Base-by-base conservation (phyloP, 1,284 basidiomycete genomes). In the Trichosporon ovoides region DNA sequence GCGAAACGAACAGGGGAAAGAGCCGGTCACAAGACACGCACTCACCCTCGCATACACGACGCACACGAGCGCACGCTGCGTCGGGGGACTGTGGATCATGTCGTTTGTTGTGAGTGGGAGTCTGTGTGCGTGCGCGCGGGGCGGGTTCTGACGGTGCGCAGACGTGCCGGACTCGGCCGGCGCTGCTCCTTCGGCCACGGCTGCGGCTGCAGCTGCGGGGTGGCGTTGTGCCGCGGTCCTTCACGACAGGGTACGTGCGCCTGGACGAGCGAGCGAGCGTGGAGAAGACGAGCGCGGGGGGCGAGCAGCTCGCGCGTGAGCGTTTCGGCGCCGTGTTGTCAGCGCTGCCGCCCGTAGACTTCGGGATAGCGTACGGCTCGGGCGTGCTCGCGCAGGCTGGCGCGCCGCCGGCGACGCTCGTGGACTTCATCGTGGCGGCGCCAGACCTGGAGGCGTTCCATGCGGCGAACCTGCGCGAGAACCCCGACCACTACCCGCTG, bases 401-500 rank as follows among this genome's bases (percentile, higher is more conserved):
- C 49, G 65, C 65, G 22, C 59, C 13, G 57, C 63, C 67, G 24
- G 65, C 69, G 46, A 91, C 91, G 0, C 90, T 98, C 87, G 83
- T 97, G 19, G 95, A 98, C 77, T 94, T 98, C 69, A 84, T 98
- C 75, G 88, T 98, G 71, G 91, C 93, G 0, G 93, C 97, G 38
- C 89, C 90, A 0, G 90, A 95, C 68, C 83, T 95, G 0, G 83
- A 82, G 19, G 91, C 95, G 70, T 99, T 94, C 82, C 96, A 98
- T 75, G 88, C 86, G 33, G 88, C 92, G 75, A 99, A 98, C 75
- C 87, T 98, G 83, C 81, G 85, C 40, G 89, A 93, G 75, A 84
- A 89, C 71, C 91, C 94, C 0, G 79, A 82, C 3, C 95, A 99
- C 77, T 99, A 99, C 73, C 88, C 93, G 1, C 74, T 91, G 18